Evolutionary conservation across 352 stramenopile species (phyloP).

Genomic region (Phytopythium chamaehyphon): DNA sequence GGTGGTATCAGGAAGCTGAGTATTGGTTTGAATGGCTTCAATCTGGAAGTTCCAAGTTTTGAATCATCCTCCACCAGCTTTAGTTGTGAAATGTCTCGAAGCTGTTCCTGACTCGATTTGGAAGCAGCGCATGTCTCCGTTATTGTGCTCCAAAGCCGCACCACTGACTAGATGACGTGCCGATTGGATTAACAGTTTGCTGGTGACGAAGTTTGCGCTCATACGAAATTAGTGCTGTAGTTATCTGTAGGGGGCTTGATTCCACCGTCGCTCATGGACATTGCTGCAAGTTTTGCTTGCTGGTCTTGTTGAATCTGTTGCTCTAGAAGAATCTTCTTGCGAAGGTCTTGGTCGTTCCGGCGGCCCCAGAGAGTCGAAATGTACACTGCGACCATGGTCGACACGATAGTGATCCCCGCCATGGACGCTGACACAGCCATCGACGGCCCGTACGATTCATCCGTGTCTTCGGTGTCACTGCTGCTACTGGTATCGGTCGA

Average conservation of each 20-base stretch:
- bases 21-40: too few species aligned
- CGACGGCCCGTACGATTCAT: slow-evolving; percentile 18
- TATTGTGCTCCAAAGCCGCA: too few species aligned
- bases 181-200: too few species aligned
- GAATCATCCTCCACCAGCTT: too few species aligned
- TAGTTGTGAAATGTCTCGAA: too few species aligned
- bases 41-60: too few species aligned
- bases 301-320: slow-evolving; percentile 12
- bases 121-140: too few species aligned
- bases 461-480: slow-evolving; percentile 4
- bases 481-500: slow-evolving; percentile 8
- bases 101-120: too few species aligned
- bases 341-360: slow-evolving; percentile 14
- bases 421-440: slow-evolving; percentile 21
- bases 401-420: slow-evolving; percentile 18
- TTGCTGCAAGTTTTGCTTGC: slow-evolving; percentile 14
- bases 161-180: too few species aligned
- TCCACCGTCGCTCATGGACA: slow-evolving; percentile 15
- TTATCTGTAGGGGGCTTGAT: slow-evolving; percentile 23
- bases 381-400: slow-evolving; percentile 18
- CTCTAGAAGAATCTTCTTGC: slow-evolving; percentile 3
- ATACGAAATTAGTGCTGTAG: slow-evolving; percentile 40
- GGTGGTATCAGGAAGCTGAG: too few species aligned
- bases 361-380: slow-evolving; percentile 15
- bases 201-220: neutral